Evolutionary conservation across 176 grass and related monocot genomes (phyloP).

Genomic region (Chrysopogon serrulatus): DNA sequence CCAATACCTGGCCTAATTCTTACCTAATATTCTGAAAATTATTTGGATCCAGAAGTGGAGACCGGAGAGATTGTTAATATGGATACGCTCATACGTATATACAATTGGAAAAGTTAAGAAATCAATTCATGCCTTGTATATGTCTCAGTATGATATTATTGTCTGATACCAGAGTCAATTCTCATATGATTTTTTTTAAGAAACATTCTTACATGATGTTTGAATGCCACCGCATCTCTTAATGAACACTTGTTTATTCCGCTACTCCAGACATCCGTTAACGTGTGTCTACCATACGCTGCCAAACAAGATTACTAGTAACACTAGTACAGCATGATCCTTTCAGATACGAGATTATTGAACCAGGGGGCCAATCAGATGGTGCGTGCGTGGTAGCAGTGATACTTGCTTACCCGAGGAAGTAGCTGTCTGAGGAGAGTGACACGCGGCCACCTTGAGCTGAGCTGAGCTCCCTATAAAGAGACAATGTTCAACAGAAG

Average conservation of each 20-base stretch:
- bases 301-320: slow-evolving; percentile 1
- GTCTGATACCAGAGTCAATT: neutral
- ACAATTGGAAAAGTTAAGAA: neutral
- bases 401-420: neutral
- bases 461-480: neutral
- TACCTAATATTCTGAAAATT: neutral
- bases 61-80: neutral
- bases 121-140: neutral
- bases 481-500: neutral
- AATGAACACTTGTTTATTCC: neutral
- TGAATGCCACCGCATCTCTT: neutral
- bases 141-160: neutral
- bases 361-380: neutral
- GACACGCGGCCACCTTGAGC: neutral
- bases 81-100: neutral
- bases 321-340: neutral
- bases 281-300: neutral
- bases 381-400: neutral
- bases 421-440: neutral
- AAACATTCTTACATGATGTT: too few relatives aligned
- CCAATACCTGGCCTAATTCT: neutral
- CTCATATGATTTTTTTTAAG: neutral
- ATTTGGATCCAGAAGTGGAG: neutral
- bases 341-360: neutral
- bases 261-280: neutral